Evolutionary conservation across 2,329 filamentous ascomycete species (phyloP).

Genomic region (Periconia macrospinosa): DNA sequence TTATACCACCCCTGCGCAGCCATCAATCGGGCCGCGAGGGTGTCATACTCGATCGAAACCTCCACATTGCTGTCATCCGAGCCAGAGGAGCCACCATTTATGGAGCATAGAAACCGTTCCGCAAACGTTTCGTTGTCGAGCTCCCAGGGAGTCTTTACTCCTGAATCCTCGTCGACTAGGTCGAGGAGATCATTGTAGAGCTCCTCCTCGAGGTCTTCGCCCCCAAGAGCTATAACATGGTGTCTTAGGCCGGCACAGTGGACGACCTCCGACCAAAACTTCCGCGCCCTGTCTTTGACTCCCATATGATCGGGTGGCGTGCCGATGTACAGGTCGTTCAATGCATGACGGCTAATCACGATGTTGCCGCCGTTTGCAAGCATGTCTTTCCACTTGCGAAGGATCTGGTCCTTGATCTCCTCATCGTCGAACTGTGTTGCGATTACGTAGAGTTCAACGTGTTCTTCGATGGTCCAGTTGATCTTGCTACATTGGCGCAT

Average conservation of each 20-base stretch:
- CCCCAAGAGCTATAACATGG: neutral
- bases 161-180: too few relatives aligned
- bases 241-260: neutral
- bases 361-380: neutral
- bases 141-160: too few relatives aligned
- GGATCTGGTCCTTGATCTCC: neutral
- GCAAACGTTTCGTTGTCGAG: too few relatives aligned
- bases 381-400: neutral
- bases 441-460: neutral
- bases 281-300: neutral
- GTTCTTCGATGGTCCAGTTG: neutral
- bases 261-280: neutral
- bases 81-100: too few relatives aligned
- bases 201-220: too few relatives aligned
- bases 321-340: neutral
- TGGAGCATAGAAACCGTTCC: too few relatives aligned
- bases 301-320: neutral
- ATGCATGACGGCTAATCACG: neutral
- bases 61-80: too few relatives aligned
- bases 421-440: neutral
- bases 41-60: too few relatives aligned
- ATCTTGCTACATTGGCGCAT: neutral
- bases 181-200: too few relatives aligned
- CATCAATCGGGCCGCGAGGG: too few relatives aligned
- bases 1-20: too few relatives aligned